phyloP scores from a whole-genome alignment of 345 rosid genomes.

The Eutrema japonicum region DNA sequence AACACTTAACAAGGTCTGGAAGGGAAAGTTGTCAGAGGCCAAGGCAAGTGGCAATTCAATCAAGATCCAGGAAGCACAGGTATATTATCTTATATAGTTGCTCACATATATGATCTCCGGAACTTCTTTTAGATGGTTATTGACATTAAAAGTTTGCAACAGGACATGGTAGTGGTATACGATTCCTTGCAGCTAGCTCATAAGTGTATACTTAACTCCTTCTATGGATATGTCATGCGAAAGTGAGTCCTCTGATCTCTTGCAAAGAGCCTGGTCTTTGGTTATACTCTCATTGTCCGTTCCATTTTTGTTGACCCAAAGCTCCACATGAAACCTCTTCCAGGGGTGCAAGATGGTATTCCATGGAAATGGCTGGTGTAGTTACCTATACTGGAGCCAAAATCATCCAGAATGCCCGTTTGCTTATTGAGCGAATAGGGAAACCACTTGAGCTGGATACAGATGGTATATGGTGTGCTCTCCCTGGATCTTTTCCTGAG shows the following conservation, averaged over 20 bases:
- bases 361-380: constrained; percentile 99
- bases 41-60: constrained; percentile 93
- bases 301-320: constrained; percentile 35
- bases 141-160: constrained; percentile 44
- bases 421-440: constrained; percentile 93
- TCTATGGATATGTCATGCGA: constrained; percentile 99
- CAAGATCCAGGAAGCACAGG: constrained; percentile 97
- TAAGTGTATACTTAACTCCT: constrained; percentile 94
- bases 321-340: constrained; percentile 34
- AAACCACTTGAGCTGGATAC: constrained; percentile 98
- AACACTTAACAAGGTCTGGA: constrained; percentile 96
- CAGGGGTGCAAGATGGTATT: constrained; percentile 99
- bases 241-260: constrained; percentile 63
- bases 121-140: constrained; percentile 19
- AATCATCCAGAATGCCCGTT: constrained; percentile 94
- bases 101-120: constrained; percentile 20
- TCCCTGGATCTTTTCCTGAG: constrained; percentile 97
- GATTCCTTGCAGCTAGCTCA: constrained; percentile 99
- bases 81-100: constrained; percentile 38
- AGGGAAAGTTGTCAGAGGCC: constrained; percentile 96
- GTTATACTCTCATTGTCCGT: constrained; percentile 26
- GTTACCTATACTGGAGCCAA: constrained; percentile 99
- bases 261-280: constrained; percentile 23
- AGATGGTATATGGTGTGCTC: constrained; percentile 97
- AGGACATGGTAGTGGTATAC: constrained; percentile 98